Conservation (phyloP, 2,329 filamentous ascomycete species). For the Aspergillus nomiae region DNA sequence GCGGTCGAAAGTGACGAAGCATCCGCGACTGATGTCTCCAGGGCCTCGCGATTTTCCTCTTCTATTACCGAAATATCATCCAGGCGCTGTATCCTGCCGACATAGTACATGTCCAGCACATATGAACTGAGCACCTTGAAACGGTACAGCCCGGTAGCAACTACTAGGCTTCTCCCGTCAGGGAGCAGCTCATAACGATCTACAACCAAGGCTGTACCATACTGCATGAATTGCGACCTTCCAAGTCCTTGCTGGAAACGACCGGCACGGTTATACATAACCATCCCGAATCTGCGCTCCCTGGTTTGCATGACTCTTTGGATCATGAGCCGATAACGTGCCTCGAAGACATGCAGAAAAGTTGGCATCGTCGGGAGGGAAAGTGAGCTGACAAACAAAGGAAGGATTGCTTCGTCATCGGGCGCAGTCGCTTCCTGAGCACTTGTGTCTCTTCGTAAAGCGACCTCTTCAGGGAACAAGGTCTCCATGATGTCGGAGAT, state of each 20-base stretch:
- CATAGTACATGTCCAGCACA: conserved; percentile 72
- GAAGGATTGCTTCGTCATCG: conserved; percentile 61
- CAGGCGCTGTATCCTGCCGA: conserved; percentile 74
- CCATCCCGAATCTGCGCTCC: conserved; percentile 80
- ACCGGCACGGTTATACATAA: conserved; percentile 65
- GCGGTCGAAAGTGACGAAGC: conserved; percentile 24
- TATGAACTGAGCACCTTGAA: conserved; percentile 69
- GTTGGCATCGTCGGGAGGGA: conserved; percentile 82
- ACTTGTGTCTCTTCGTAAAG: conserved; percentile 56
- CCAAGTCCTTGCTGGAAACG: conserved; percentile 57
- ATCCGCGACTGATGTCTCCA: conserved; percentile 55
- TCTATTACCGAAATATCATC: conserved; percentile 81
- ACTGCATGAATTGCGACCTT: conserved; percentile 63
- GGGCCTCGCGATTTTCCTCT: conserved; percentile 74
- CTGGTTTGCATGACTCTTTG: conserved; percentile 70
- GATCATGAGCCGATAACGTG: conserved; percentile 89
- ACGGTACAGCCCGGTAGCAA: conserved; percentile 73
- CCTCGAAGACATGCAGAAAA: conserved; percentile 89
- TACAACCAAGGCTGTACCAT: conserved; percentile 78
- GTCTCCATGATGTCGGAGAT: conserved; percentile 65
- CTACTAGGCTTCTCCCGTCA: conserved; percentile 80
- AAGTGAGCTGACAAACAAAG: conserved; percentile 80
- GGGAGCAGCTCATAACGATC: conserved; percentile 71
- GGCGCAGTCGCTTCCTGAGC: conserved; percentile 59
- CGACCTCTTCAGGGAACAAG: conserved; percentile 70